phyloP scores from a whole-genome alignment of 257 asterid species.

The Jasminum sambac region DNA sequence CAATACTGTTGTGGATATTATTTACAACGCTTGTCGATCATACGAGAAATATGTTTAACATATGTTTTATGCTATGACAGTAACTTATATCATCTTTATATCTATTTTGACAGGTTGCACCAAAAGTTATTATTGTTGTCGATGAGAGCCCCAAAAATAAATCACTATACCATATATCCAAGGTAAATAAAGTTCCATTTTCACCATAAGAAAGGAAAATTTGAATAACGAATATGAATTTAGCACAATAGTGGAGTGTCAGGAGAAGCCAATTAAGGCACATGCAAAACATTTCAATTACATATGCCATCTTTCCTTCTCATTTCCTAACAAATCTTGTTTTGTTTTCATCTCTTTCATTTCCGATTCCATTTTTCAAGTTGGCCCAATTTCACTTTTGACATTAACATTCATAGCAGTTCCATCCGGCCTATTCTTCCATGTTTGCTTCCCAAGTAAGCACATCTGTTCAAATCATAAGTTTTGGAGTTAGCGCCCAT shows the following conservation, averaged over 20 bases:
- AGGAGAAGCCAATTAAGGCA: not conserved
- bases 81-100: not conserved
- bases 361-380: conserved; percentile 45
- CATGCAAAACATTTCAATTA: not conserved
- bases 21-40: too few species aligned
- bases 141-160: not conserved
- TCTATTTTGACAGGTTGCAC: not conserved
- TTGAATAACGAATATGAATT: not conserved
- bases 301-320: not conserved
- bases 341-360: not conserved
- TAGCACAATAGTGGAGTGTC: not conserved
- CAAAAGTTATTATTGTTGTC: not conserved
- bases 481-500: conserved; percentile 40
- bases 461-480: conserved; percentile 57
- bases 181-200: not conserved
- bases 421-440: conserved; percentile 62
- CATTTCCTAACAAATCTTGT: not conserved
- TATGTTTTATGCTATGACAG: too few species aligned
- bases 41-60: too few species aligned
- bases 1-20: too few species aligned
- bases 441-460: conserved; percentile 61
- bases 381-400: conserved; percentile 54
- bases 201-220: not conserved
- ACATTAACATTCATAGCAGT: conserved; percentile 43
- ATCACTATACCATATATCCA: not conserved